Percentiles rank a stretch among this genome's conserved stretches.
Evolutionary conservation across 2,329 filamentous ascomycete genomes (phyloP).

Genomic region (Aspergillus texensis): DNA sequence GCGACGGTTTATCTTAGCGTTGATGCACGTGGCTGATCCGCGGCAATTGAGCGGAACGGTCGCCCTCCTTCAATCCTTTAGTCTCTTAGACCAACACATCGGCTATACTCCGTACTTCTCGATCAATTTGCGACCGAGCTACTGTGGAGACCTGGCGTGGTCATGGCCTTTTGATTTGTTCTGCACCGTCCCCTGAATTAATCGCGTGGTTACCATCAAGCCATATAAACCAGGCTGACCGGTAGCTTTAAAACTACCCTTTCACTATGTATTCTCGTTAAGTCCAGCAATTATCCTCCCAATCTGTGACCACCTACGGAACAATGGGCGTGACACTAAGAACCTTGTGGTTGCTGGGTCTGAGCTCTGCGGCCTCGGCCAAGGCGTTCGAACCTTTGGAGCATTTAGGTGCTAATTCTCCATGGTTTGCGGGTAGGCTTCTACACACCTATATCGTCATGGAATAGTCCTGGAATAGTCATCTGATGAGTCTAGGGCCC

Average conservation of each 20-base stretch:
- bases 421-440: constrained; percentile 53
- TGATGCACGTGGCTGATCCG: constrained; percentile 16
- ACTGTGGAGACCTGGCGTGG: neutral
- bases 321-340: constrained; percentile 6
- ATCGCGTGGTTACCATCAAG: neutral
- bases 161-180: neutral
- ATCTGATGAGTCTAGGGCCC: constrained; percentile 44
- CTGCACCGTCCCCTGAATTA: neutral
- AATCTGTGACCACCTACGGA: neutral
- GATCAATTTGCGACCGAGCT: neutral
- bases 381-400: constrained; percentile 43
- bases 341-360: constrained; percentile 11
- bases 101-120: neutral
- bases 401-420: constrained; percentile 57
- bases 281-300: neutral
- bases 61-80: constrained; percentile 2
- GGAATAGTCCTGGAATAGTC: too few relatives aligned
- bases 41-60: constrained; percentile 13
- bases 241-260: neutral
- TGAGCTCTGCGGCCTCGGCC: constrained; percentile 14
- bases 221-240: neutral
- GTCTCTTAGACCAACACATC: neutral
- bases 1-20: neutral
- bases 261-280: neutral
- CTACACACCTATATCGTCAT: neutral